Conservation (phyloP, 2,329 filamentous ascomycete genomes). For the Emmonsia crescens region DNA sequence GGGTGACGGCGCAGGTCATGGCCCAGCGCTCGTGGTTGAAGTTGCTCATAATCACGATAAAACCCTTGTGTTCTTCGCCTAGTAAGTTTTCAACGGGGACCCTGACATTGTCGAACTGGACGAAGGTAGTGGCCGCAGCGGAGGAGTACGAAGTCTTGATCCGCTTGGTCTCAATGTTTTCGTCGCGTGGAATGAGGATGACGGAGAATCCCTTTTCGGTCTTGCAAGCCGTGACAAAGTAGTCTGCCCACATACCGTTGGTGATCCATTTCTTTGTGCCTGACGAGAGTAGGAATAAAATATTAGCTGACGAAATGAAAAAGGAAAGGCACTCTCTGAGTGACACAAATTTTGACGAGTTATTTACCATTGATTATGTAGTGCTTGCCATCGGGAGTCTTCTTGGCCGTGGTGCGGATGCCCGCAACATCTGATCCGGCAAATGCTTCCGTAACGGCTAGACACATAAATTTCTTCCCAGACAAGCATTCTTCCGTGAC, state of each 20-base stretch:
- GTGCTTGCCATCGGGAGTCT: conserved; percentile 34
- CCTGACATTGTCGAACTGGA: conserved; percentile 61
- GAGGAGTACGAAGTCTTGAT: conserved; percentile 63
- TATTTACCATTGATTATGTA: conserved; percentile 50
- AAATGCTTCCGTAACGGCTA: conserved; percentile 83
- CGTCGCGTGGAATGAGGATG: conserved; percentile 45
- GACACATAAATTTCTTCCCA: conserved; percentile 77
- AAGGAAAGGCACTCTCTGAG: conserved; percentile 32
- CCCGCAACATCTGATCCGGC: conserved; percentile 55
- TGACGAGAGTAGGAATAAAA: neutral
- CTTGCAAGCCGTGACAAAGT: conserved; percentile 51
- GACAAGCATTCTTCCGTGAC: conserved; percentile 63
- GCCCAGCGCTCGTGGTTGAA: conserved; percentile 65
- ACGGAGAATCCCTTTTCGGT: conserved; percentile 48
- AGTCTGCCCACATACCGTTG: conserved; percentile 48
- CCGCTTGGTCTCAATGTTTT: conserved; percentile 40
- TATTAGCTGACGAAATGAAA: neutral
- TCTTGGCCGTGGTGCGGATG: conserved; percentile 50
- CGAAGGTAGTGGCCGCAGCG: conserved; percentile 54
- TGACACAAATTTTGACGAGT: conserved; percentile 11
- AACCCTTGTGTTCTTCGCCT: conserved; percentile 57
- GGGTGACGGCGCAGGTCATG: conserved; percentile 52
- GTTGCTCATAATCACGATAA: conserved; percentile 46
- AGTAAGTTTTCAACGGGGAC: conserved; percentile 60
- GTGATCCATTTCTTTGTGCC: conserved; percentile 56